A percentile compares a stretch with the other conserved stretches of the same genome.
These are phyloP conservation scores for Eutypella sp. DNA, from an alignment of 2,329 filamentous ascomycete genomes.

Conservation along the genomic window DNA sequence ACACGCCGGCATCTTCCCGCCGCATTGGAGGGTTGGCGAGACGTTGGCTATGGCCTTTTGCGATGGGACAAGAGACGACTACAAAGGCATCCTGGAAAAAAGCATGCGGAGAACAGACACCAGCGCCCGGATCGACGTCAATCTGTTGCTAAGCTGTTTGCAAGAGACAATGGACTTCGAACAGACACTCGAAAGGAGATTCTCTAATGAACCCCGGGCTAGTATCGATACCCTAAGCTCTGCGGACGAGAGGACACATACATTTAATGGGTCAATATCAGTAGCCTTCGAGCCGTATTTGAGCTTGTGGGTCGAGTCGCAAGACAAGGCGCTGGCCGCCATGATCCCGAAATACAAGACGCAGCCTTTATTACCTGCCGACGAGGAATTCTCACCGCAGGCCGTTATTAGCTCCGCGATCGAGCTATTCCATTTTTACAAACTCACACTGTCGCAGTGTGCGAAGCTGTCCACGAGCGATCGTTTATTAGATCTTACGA, in stretches of 20 bases:
- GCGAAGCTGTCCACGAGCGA: conserved; percentile 93
- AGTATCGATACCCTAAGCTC: conserved; percentile 90
- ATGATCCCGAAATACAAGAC: conserved; percentile 85
- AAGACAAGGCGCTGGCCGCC: conserved; percentile 78
- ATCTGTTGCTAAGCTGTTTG: conserved; percentile 78
- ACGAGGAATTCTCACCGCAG: conserved; percentile 89
- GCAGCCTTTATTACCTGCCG: conserved; percentile 71
- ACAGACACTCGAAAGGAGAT: conserved; percentile 80
- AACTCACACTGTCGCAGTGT: conserved; percentile 86
- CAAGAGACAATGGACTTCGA: conserved; percentile 98
- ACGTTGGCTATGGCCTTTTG: conserved; percentile 88
- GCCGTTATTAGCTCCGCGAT: conserved; percentile 91
- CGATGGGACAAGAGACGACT: conserved; percentile 92
- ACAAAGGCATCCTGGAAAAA: conserved; percentile 84
- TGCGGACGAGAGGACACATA: conserved; percentile 66
- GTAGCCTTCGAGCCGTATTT: conserved; percentile 97
- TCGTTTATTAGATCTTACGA: conserved; percentile 77
- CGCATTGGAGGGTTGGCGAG: conserved; percentile 86
- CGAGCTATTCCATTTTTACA: conserved; percentile 96
- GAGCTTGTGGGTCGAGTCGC: conserved; percentile 93
- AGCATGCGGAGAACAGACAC: conserved; percentile 74
- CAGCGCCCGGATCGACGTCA: conserved; percentile 83
- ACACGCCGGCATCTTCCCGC: conserved; percentile 80
- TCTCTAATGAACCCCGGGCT: conserved; percentile 65
- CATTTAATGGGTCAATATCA: conserved; percentile 86